Percentiles rank a stretch among this genome's conserved stretches.
Conservation (phyloP, 257 asterid species). For the Avicennia marina region DNA sequence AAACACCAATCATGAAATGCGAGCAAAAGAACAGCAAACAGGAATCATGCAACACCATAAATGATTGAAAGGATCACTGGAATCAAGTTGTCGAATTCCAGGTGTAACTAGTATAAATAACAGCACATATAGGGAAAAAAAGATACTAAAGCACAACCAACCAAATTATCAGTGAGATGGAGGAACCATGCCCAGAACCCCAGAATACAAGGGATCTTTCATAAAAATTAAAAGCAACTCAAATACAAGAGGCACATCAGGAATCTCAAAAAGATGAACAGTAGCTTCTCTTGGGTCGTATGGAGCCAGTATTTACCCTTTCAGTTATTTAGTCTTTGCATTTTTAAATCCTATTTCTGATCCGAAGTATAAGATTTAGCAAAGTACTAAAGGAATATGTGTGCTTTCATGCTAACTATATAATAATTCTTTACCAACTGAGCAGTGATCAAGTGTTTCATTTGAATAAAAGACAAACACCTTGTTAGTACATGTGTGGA, state of each 20-base stretch:
- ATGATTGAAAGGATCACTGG: background rate
- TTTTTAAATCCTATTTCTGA: background rate
- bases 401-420: background rate
- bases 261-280: no score
- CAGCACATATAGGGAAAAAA: background rate
- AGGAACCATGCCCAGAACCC: background rate
- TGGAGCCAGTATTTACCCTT: background rate
- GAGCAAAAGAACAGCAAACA: background rate
- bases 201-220: no score
- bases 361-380: background rate
- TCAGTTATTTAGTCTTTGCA: background rate
- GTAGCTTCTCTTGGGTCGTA: no score
- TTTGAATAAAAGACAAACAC: no score
- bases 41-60: background rate
- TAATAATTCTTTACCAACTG: no score
- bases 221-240: no score
- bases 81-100: background rate
- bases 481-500: no score
- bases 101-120: conserved; percentile 3
- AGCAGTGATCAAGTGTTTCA: no score
- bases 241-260: no score
- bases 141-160: conserved; percentile 2
- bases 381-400: background rate
- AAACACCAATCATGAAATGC: background rate
- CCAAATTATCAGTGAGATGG: background rate